Evolutionary conservation across 768 basidiomycete genomes (phyloP), one percentile per base, ranked within the genome.

Genomic region (Agrocybe praecox): DNA sequence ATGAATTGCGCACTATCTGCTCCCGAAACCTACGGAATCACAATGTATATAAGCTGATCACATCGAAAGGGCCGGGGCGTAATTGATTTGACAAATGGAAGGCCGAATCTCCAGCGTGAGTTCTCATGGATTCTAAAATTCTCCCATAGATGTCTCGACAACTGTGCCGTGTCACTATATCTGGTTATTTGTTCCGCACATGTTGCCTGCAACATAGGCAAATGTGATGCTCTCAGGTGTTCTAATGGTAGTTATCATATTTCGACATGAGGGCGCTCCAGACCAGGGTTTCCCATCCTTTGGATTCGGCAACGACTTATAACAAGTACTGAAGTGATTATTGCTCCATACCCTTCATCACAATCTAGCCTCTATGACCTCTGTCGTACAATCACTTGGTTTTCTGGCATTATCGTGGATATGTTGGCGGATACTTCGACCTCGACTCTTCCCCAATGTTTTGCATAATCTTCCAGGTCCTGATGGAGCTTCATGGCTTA

Each of bases 81-180:
- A 15, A 48, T 12, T 4, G 15, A 10, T 50, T 17, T 48, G 11
- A 11, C 44, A 72, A 68, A n/a, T 66, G 14, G 5, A 19, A 14
- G 19, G 14, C 45, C 24, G 19, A 15, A 14, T 46, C 19, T n/a
- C 45, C 45, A 44, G 42, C n/a, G 21, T 26, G 19, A 46, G 15
- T 26, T 46, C 19, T 22, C 24, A 26, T 45, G 45, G 14, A 26
- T 14, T 26, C 18, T 6, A 40, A 40, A 6, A 40, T 40, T n/a
- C 36, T 40, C 36, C 12, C 36, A 40, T 40, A 12, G n/a, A 15
- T 62, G 5, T 55, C 72, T 18, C 65, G 7, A 67, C n/a, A n/a
- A 40, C n/a, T 40, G 9, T 29, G 26, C 26, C 26, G 26, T 4
- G 26, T 29, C 9, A 5, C 26, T 29, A 29, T 29, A 29, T 29